These are phyloP conservation scores for Linderina pennispora DNA, from an alignment of 192 early-diverging fungal genomes.

Conservation along the genomic window DNA sequence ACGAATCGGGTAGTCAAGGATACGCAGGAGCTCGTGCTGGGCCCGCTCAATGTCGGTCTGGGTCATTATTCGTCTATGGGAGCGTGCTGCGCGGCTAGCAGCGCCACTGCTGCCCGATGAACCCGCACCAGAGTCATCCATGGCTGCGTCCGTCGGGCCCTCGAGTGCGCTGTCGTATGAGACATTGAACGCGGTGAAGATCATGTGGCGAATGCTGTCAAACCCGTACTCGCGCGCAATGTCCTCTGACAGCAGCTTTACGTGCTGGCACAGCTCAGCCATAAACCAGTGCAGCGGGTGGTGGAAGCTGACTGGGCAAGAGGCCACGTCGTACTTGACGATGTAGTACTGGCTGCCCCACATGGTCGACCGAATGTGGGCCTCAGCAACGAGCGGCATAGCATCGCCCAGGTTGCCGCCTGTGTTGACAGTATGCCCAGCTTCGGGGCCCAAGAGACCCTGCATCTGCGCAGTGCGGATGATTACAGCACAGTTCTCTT, in stretches of 20 bases:
- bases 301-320: constrained; percentile 70
- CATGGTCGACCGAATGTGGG: constrained; percentile 28
- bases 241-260: constrained; percentile 53
- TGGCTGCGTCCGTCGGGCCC: not conserved
- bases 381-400: constrained; percentile 17
- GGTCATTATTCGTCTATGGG: too few relatives aligned
- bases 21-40: constrained; percentile 49
- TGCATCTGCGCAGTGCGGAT: constrained; percentile 31
- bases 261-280: constrained; percentile 63
- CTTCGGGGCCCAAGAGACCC: constrained; percentile 17
- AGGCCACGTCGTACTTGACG: constrained; percentile 39
- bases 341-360: constrained; percentile 43
- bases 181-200: constrained; percentile 44
- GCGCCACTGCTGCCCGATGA: too few relatives aligned
- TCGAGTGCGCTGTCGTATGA: constrained; percentile 37
- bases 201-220: constrained; percentile 55
- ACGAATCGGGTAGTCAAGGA: constrained; percentile 82
- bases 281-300: constrained; percentile 93
- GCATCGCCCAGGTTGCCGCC: constrained; percentile 16
- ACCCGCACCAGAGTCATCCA: too few relatives aligned
- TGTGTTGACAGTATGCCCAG: constrained; percentile 18
- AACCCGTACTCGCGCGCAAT: constrained; percentile 52
- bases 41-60: constrained; percentile 8
- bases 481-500: constrained; percentile 51
- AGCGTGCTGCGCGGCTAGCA: too few relatives aligned